Conservation (phyloP, 2,329 filamentous ascomycete genomes). For the Conoideocrella luteorostrata region DNA sequence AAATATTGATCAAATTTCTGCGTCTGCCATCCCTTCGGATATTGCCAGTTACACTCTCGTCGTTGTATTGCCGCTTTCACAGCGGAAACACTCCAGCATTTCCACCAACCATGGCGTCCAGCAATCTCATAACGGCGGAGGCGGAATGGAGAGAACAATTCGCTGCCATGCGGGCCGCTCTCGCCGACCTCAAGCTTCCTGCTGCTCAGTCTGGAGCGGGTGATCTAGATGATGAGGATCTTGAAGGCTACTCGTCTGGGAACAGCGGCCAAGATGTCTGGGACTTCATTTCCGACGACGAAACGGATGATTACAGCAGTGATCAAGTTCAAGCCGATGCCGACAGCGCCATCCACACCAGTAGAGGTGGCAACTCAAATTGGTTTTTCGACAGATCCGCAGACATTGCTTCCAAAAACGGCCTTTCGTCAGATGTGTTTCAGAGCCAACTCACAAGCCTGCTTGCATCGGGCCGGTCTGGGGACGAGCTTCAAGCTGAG, state of each 20-base stretch:
- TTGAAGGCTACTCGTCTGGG: slow-evolving; percentile 47
- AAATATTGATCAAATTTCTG: no score
- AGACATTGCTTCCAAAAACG: slow-evolving; percentile 59
- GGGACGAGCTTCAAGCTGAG: slow-evolving; percentile 86
- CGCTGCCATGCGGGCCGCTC: slow-evolving; percentile 76
- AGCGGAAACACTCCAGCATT: not conserved
- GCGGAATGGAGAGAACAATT: slow-evolving; percentile 80
- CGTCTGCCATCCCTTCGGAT: no score
- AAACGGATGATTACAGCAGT: slow-evolving; percentile 59
- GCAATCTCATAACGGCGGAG: slow-evolving; percentile 34
- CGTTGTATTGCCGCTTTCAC: no score
- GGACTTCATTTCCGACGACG: slow-evolving; percentile 79
- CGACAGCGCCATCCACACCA: slow-evolving; percentile 37
- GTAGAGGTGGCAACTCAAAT: slow-evolving; percentile 38
- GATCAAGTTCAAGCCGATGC: slow-evolving; percentile 56
- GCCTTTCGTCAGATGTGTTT: slow-evolving; percentile 63
- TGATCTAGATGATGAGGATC: slow-evolving; percentile 59
- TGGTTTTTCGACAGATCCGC: slow-evolving; percentile 71
- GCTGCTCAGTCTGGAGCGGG: slow-evolving; percentile 32
- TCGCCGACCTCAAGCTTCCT: slow-evolving; percentile 62
- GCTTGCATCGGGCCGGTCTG: slow-evolving; percentile 58
- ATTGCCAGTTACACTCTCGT: no score
- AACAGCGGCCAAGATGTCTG: slow-evolving; percentile 76
- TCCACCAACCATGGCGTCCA: slow-evolving; percentile 24
- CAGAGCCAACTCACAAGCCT: slow-evolving; percentile 71